A percentile compares a stretch with the other conserved stretches of the same genome.
Conservation (phyloP, 805 yeast species). For the Kurtzmaniella fragi region DNA sequence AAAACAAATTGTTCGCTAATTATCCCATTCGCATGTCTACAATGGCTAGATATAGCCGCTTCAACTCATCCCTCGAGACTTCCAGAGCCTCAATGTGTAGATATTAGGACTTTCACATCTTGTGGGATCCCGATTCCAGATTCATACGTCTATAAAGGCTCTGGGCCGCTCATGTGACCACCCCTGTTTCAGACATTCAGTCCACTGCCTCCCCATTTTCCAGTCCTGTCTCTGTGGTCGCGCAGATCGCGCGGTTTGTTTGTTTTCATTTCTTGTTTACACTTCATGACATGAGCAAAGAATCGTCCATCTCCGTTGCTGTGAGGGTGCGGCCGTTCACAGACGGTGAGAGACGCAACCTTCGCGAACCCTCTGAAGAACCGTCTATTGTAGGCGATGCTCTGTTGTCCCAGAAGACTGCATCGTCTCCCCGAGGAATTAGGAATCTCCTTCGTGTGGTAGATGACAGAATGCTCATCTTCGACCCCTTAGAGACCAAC, state of each 20-base stretch:
- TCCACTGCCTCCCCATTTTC: too few species aligned
- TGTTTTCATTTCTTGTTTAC: not conserved
- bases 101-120: too few species aligned
- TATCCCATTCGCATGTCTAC: too few species aligned
- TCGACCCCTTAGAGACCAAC: conserved; percentile 76
- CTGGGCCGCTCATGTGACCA: not conserved
- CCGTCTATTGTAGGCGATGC: conserved; percentile 48
- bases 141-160: not conserved
- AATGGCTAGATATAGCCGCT: too few species aligned
- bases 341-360: conserved; percentile 42
- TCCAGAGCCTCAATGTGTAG: too few species aligned
- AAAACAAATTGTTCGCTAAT: too few species aligned
- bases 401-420: too few species aligned
- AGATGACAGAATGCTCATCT: conserved; percentile 79
- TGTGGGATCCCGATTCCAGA: too few species aligned
- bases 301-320: conserved; percentile 69
- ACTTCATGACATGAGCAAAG: conserved; percentile 10
- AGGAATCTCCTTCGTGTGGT: conserved; percentile 73
- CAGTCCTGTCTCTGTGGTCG: not conserved
- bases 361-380: conserved; percentile 30
- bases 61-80: too few species aligned
- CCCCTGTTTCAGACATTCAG: not conserved
- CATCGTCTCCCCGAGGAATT: conserved; percentile 53
- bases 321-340: conserved; percentile 87
- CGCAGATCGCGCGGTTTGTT: not conserved